Percentiles rank a stretch among this genome's conserved stretches.
Conservation (phyloP, 371 early-diverging fungal genomes). For the Thermomucor indicae-seudaticae region DNA sequence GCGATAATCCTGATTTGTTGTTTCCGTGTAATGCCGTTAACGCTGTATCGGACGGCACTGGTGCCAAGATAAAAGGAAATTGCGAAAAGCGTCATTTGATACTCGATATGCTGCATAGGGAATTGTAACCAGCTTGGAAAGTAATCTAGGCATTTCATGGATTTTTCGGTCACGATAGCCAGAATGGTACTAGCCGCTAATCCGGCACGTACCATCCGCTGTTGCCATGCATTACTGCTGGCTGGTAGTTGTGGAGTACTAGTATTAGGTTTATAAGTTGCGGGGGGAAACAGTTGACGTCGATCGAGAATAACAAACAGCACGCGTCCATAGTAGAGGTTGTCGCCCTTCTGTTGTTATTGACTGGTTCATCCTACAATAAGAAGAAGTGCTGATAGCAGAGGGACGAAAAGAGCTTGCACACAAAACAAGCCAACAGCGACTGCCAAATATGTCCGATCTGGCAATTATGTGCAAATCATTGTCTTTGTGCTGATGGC, state of each 20-base stretch:
- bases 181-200: constrained; percentile 67
- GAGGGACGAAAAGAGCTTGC: no score
- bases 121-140: constrained; percentile 84
- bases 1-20: constrained; percentile 17
- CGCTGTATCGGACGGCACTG: constrained; percentile 7
- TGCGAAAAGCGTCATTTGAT: constrained; percentile 72
- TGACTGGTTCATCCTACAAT: no score
- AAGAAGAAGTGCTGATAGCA: no score
- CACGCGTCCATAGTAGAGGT: no score
- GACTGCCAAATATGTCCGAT: constrained; percentile 76
- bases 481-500: constrained; percentile 3
- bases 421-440: no score
- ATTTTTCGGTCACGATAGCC: constrained; percentile 73
- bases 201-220: constrained; percentile 63
- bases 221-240: constrained; percentile 53
- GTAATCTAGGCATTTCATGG: constrained; percentile 71
- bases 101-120: constrained; percentile 76
- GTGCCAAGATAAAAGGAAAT: constrained; percentile 54
- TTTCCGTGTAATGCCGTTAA: background rate
- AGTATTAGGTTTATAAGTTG: constrained; percentile 14
- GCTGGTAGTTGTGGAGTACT: constrained; percentile 6
- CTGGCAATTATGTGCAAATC: constrained; percentile 36
- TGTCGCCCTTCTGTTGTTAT: no score
- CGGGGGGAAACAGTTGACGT: constrained; percentile 17
- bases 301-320: constrained; percentile 17